A percentile compares a stretch with the other conserved stretches of the same genome.
Evolutionary conservation across 2,329 filamentous ascomycete species (phyloP).

Genomic region (Thielaviopsis populi): DNA sequence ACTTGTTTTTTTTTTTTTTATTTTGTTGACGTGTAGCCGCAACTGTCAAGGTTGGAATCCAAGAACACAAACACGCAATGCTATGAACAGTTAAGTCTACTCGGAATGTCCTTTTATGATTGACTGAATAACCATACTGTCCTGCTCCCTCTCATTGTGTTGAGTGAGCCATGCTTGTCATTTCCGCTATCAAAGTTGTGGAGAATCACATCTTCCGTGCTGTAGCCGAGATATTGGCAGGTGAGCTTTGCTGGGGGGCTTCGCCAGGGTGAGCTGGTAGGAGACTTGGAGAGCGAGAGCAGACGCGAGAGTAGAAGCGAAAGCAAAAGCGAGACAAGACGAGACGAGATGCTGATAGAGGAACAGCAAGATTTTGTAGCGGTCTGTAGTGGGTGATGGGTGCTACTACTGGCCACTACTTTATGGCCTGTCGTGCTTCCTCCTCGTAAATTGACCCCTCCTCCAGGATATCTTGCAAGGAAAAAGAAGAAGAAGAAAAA

Average conservation of each 20-base stretch:
- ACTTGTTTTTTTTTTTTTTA: background rate
- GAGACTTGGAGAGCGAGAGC: background rate
- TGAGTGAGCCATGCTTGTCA: background rate
- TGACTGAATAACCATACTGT: no score
- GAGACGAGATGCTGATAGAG: no score
- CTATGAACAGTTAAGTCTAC: background rate
- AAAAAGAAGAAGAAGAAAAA: no score
- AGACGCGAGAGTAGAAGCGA: background rate
- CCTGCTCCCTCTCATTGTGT: background rate
- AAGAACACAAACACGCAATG: background rate
- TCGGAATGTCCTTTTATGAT: background rate
- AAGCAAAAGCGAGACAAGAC: background rate
- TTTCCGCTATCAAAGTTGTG: background rate
- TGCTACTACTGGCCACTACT: background rate
- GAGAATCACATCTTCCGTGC: background rate
- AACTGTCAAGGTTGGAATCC: background rate
- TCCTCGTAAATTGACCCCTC: background rate
- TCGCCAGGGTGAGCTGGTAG: background rate
- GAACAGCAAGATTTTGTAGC: background rate
- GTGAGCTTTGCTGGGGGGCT: background rate
- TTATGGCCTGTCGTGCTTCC: background rate
- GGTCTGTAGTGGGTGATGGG: background rate
- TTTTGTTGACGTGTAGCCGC: background rate
- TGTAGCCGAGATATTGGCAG: conserved; percentile 3
- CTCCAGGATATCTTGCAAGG: background rate